A percentile compares a stretch with the other conserved stretches of the same genome.
Conservation (phyloP, 768 basidiomycete species). For the Agaricus subrufescens region DNA sequence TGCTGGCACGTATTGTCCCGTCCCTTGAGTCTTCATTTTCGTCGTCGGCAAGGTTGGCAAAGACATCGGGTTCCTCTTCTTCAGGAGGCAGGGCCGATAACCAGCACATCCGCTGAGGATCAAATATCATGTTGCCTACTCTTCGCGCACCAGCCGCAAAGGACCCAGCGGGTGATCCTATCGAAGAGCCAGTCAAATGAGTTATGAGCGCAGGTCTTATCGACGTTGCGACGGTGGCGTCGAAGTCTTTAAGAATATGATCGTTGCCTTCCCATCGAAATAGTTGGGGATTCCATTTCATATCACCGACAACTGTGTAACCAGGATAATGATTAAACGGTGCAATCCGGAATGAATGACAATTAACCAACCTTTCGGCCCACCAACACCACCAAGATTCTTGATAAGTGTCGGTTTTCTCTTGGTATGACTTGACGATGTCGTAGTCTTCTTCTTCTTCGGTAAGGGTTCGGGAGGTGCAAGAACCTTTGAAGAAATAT, state of each 20-base stretch:
- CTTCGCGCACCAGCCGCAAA: constrained; percentile 77
- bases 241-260: constrained; percentile 85
- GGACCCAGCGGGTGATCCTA: constrained; percentile 73
- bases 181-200: constrained; percentile 84
- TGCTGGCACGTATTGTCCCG: constrained; percentile 73
- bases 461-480: constrained; percentile 26
- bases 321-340: too few species aligned
- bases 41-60: constrained; percentile 88
- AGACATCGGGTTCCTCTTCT: constrained; percentile 94
- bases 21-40: constrained; percentile 76
- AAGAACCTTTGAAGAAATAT: constrained; percentile 39
- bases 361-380: constrained; percentile 60
- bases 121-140: constrained; percentile 98
- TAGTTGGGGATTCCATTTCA: constrained; percentile 93
- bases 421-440: constrained; percentile 38
- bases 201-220: constrained; percentile 95
- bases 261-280: constrained; percentile 99
- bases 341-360: too few species aligned
- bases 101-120: constrained; percentile 94
- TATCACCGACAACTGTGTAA: constrained; percentile 79
- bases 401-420: constrained; percentile 87
- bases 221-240: constrained; percentile 74
- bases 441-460: constrained; percentile 53
- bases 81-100: constrained; percentile 80
- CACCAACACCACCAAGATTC: constrained; percentile 62